These are phyloP conservation scores for Penicillium sp. DNA, from an alignment of 2,329 filamentous ascomycete species.

Conservation along the genomic window DNA sequence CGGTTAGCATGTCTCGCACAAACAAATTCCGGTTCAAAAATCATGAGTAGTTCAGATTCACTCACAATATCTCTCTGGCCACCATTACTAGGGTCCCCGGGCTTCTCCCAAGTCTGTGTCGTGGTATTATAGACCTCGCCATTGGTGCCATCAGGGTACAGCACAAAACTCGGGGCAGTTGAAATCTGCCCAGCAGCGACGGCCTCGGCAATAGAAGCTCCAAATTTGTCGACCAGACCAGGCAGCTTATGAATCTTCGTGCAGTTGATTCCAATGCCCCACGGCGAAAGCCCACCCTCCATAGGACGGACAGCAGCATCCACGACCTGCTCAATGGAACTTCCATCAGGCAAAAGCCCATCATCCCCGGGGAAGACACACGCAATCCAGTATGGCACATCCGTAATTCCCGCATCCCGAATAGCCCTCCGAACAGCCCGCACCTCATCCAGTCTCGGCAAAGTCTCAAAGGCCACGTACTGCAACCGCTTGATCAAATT, in stretches of 20 bases:
- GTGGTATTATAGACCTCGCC: conserved; percentile 67
- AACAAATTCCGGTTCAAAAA: not conserved
- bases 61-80: conserved; percentile 21
- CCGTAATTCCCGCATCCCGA: conserved; percentile 18
- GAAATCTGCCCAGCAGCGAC: conserved; percentile 7
- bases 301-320: conserved; percentile 34
- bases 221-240: conserved; percentile 24
- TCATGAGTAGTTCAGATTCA: not conserved
- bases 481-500: conserved; percentile 46
- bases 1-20: conserved; percentile 12
- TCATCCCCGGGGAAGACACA: conserved; percentile 62
- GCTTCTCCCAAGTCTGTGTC: conserved; percentile 59
- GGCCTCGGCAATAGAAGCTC: conserved; percentile 5
- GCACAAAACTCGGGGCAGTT: conserved; percentile 53
- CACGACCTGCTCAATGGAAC: conserved; percentile 46
- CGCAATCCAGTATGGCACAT: conserved; percentile 59
- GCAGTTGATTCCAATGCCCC: conserved; percentile 69
- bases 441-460: conserved; percentile 65
- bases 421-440: conserved; percentile 49
- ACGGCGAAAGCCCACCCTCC: conserved; percentile 43
- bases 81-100: conserved; percentile 11
- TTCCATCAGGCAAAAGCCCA: conserved; percentile 59
- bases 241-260: conserved; percentile 44
- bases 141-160: conserved; percentile 70
- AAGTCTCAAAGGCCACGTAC: conserved; percentile 66